A percentile compares a stretch with the other conserved stretches of the same genome.
Evolutionary conservation across 2,329 filamentous ascomycete genomes (phyloP).

Genomic region (Incumbomyces delicatus): DNA sequence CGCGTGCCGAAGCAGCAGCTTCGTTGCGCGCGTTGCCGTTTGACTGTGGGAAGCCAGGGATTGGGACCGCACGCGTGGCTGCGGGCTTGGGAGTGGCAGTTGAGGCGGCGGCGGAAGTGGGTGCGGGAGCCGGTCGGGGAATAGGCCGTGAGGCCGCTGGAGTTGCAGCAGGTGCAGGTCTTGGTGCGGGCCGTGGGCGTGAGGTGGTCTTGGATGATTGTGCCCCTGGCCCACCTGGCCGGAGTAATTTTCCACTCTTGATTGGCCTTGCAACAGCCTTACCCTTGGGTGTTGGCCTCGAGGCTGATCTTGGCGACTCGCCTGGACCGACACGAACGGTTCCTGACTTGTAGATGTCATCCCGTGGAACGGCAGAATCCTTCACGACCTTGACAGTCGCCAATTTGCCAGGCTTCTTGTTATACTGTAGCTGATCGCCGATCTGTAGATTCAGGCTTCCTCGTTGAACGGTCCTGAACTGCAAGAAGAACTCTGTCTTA

Average conservation of each 20-base stretch:
- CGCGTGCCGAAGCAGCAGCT: constrained; percentile 40
- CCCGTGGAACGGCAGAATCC: constrained; percentile 61
- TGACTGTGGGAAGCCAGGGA: constrained; percentile 39
- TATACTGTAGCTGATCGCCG: constrained; percentile 78
- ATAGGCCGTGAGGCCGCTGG: constrained; percentile 21
- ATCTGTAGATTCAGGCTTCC: constrained; percentile 76
- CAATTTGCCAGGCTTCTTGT: constrained; percentile 93
- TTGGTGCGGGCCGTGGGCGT: constrained; percentile 29
- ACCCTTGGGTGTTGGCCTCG: constrained; percentile 73
- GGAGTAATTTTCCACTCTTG: constrained; percentile 84
- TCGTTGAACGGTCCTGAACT: constrained; percentile 70
- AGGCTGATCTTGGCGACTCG: constrained; percentile 72
- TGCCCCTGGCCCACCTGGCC: constrained; percentile 66
- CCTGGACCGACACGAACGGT: constrained; percentile 78
- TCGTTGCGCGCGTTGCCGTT: constrained; percentile 45
- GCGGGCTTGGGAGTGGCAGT: constrained; percentile 14
- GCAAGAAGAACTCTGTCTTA: constrained; percentile 95
- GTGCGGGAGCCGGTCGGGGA: constrained; percentile 28
- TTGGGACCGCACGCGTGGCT: constrained; percentile 2
- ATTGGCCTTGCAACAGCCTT: constrained; percentile 86
- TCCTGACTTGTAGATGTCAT: constrained; percentile 89
- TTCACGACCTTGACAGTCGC: constrained; percentile 82
- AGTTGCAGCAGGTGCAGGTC: constrained; percentile 6
- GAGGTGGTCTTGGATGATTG: constrained; percentile 62
- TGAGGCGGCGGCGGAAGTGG: constrained; percentile 22